Evolutionary conservation across 345 rosid species (phyloP).

Genomic region (Gossypium arboreum): DNA sequence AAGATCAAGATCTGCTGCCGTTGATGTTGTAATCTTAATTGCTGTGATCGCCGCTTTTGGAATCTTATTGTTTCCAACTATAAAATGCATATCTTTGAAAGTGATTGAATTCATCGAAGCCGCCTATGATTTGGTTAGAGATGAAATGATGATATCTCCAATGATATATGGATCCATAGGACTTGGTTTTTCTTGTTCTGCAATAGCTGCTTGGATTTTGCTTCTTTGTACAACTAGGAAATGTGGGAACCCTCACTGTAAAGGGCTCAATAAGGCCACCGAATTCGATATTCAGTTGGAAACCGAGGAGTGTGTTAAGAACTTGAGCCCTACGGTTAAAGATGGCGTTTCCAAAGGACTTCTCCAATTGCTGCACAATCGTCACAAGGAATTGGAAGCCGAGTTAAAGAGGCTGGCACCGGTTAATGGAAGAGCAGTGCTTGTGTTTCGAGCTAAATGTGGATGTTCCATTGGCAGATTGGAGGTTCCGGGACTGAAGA

Average conservation of each 20-base stretch:
- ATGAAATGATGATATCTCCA: not conserved
- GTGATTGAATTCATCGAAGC: not conserved
- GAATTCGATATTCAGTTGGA: not conserved
- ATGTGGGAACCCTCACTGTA: not conserved
- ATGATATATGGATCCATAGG: not conserved
- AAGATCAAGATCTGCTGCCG: not conserved
- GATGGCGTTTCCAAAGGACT: not conserved
- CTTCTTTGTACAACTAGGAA: not conserved
- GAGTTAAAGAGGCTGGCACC: not conserved
- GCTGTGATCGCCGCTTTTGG: not conserved
- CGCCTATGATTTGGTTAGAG: not conserved
- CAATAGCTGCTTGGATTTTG: not conserved
- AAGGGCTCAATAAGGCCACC: not conserved
- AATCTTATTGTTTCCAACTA: not conserved
- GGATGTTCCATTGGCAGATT: too few species aligned
- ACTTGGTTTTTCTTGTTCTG: slow-evolving; percentile 1
- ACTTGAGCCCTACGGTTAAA: not conserved
- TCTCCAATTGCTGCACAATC: not conserved
- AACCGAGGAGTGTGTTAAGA: not conserved
- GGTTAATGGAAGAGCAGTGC: not conserved
- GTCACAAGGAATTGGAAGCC: not conserved
- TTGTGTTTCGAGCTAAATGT: too few species aligned
- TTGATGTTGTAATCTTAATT: slow-evolving; percentile 1
- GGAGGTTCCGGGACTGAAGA: too few species aligned
- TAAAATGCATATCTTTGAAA: not conserved